phyloP scores from a whole-genome alignment of 169 alveolate species.

The Perkinsus olseni region DNA sequence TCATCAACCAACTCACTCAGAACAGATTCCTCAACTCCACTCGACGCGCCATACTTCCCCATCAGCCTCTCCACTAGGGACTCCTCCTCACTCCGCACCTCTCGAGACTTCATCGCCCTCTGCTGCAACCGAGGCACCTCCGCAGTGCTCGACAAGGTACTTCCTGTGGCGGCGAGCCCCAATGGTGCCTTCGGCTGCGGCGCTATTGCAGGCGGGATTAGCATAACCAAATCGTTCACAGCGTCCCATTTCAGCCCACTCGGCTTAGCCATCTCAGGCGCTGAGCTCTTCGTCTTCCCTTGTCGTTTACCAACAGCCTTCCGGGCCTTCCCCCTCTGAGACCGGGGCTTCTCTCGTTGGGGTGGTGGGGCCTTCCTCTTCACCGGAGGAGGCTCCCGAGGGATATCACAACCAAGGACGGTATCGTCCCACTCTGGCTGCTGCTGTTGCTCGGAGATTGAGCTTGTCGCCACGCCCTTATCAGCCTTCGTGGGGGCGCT shows the following conservation, averaged over 20 bases:
- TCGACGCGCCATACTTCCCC: background rate
- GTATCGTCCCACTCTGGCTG: background rate
- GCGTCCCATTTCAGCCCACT: background rate
- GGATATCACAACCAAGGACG: background rate
- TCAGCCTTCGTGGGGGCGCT: background rate
- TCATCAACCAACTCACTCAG: background rate
- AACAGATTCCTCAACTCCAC: background rate
- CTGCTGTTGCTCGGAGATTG: background rate
- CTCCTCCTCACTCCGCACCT: background rate
- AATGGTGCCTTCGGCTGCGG: background rate
- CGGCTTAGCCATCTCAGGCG: background rate
- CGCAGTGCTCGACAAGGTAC: background rate
- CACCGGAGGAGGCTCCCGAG: background rate
- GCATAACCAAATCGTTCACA: background rate
- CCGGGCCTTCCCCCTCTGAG: background rate
- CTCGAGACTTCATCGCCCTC: background rate
- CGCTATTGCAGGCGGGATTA: background rate
- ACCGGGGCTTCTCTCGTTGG: background rate
- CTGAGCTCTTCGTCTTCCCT: no score
- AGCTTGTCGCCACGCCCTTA: background rate
- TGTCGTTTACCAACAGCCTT: no score
- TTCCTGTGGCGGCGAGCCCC: background rate
- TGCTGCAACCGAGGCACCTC: background rate
- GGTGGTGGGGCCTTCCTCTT: background rate
- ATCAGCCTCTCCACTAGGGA: background rate